Evolutionary conservation across 2,329 filamentous ascomycete species (phyloP), one percentile per base, ranked within the genome.

Genomic region (Ophiosphaerella korrae): DNA sequence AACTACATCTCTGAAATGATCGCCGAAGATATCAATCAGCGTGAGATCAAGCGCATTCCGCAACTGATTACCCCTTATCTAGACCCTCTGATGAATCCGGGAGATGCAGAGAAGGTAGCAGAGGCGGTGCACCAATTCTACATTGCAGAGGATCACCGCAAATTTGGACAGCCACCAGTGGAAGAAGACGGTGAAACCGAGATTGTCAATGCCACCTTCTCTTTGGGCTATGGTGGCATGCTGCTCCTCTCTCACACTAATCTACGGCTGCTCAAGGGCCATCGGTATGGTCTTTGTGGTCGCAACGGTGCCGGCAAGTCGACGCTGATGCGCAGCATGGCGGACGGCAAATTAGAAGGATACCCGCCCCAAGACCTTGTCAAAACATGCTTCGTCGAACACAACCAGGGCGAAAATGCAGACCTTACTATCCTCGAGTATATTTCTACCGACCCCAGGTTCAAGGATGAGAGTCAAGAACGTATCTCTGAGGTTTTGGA

Each of bases 241-340:
- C 85, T 99, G 61, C 80, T 99, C 55, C 84, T 99, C 18, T 97
- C 92, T 5, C 94, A 97, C 78, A 97, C 94, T 61, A 97, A 97
- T 74, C 81, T 99, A 37, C 88, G 92, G 36, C 85, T 99, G 7
- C 84, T 97, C 67, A 97, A 97, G 81, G 94, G 94, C 50, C 94
- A 97, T 76, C 88, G 94, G 52, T 99, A 99, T 72, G 94, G 94
- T 74, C 89, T 99, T 14, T 97, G 93, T 68, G 94, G 94, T 67
- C 89, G 93, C 66, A 99, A 99, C 74, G 94, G 94, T 79, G 92
- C 92, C 50, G 94, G 94, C 71, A 99, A 99, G 80, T 97, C 94
- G n/a, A 99, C 94, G 1, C 84, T 99, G 51, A 97, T 99, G 94
- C 90, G 91, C 72, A 92, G 89, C 73, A 99, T 99, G 67, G 90